Evolutionary conservation across 169 alveolate species (phyloP), one percentile per base, ranked within the genome.

Genomic region (Cyclospora cayetanensis): DNA sequence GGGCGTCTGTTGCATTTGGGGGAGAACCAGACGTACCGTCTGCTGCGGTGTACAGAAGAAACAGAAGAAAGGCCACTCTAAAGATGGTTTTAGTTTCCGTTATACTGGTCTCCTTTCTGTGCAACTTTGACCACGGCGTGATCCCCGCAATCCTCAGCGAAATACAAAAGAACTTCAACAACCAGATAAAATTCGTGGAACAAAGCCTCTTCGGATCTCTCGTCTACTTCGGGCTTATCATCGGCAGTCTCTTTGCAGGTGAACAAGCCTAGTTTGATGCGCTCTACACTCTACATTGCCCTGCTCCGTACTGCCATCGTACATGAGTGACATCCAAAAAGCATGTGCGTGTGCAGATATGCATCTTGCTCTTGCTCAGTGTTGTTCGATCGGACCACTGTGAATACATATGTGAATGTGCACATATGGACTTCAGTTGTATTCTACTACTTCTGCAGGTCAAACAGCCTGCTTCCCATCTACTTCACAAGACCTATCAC

Each of bases 161-260:
- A 43, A 93, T 94, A 2, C 95, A 90, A 60, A 86, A 90, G 42
- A 94, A 94, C 46, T 94, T 93, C 72, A 27, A 43, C 25, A 90
- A 91, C 15, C 72, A 60, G n/a, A 46, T 94, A n/a, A 88, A 94
- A 22, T 94, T 86, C 82, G 79, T 93, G 55, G 95, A 93, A n/a
- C 96, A 93, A 52, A 86, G 94, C 31, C 92, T 94, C 27, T 77
- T 94, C 70, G 98, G 98, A 0, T 93, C 98, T 22, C 89, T 96
- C 80, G 96, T 96, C 9, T 96, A 95, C 72, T 55, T 92, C 42
- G 98, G 97, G 1, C 91, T 95, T 66, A 94, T 96, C 42, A 41
- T 93, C 35, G 94, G 96, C 83, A 95, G 97, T 39, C 93, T 96
- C 12, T 87, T 96, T 46, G 95, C 97, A 37, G 95, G 97, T 68